These are phyloP conservation scores for Lobulomyces angularis DNA, from an alignment of 192 early-diverging fungal species.

Conservation along the genomic window DNA sequence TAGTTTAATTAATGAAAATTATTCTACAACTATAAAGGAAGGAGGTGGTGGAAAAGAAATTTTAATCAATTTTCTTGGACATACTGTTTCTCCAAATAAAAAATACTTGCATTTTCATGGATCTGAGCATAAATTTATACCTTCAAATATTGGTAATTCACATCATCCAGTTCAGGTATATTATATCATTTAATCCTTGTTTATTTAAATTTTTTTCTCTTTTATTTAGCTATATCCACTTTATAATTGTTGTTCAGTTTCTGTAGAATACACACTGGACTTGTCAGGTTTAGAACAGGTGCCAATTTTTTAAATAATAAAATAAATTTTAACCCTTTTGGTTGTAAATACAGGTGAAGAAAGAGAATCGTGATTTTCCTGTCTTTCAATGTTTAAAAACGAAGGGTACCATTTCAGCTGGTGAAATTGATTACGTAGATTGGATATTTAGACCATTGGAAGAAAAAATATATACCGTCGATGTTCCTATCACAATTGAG, in stretches of 20 bases:
- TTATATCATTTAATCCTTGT: background rate
- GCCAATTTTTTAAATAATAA: background rate
- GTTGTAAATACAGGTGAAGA: conserved; percentile 14
- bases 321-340: background rate
- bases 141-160: conserved; percentile 22
- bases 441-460: conserved; percentile 43
- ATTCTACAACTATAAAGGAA: background rate
- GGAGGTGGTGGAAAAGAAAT: conserved; percentile 26
- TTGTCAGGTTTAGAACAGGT: background rate
- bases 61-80: conserved; percentile 29
- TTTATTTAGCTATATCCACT: conserved; percentile 17
- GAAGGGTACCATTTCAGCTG: conserved; percentile 23
- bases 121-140: conserved; percentile 15
- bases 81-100: conserved; percentile 22
- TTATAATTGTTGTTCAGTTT: conserved; percentile 23
- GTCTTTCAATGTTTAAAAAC: conserved; percentile 25
- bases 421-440: conserved; percentile 21
- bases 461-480: conserved; percentile 29
- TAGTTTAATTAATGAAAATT: background rate
- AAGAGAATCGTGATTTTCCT: conserved; percentile 21
- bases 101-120: conserved; percentile 34
- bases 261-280: conserved; percentile 30
- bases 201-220: background rate
- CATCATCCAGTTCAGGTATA: conserved; percentile 30
- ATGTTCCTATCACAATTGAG: conserved; percentile 31